phyloP scores from a whole-genome alignment of 768 basidiomycete species.

The Aureoboletus auriporus region DNA sequence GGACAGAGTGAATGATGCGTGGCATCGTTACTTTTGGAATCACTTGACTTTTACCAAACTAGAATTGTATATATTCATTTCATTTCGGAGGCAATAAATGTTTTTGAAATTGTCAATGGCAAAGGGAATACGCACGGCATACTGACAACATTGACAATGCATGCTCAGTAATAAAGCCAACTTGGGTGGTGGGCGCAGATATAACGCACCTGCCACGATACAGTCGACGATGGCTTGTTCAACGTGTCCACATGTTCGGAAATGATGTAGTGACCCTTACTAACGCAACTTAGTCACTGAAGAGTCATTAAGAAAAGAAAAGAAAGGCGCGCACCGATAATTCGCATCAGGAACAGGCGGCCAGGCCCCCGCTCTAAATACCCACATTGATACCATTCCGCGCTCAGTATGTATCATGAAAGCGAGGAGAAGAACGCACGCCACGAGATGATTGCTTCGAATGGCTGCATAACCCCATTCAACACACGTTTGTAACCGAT shows the following conservation, averaged over 20 bases:
- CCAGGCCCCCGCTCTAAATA: conserved; percentile 60
- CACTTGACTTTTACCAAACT: conserved; percentile 81
- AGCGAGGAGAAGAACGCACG: conserved; percentile 39
- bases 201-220: conserved; percentile 66
- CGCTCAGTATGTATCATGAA: too few relatives aligned
- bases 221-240: conserved; percentile 60
- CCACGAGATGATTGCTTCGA: conserved; percentile 65
- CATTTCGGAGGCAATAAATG: not conserved
- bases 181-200: conserved; percentile 4
- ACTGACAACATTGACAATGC: conserved; percentile 34
- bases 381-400: too few relatives aligned
- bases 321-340: conserved; percentile 53
- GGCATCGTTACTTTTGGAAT: conserved; percentile 64
- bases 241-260: conserved; percentile 62
- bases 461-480: conserved; percentile 86
- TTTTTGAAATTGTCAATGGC: not conserved
- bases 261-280: conserved; percentile 71
- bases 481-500: conserved; percentile 49
- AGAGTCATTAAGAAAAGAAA: not conserved
- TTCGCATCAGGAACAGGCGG: conserved; percentile 73
- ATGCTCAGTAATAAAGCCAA: conserved; percentile 4
- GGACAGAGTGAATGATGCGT: conserved; percentile 65
- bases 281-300: conserved; percentile 12
- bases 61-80: conserved; percentile 7
- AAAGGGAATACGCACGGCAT: conserved; percentile 48